phyloP scores from a whole-genome alignment of 192 early-diverging fungal genomes.

The Chytriomyces hyalinus region DNA sequence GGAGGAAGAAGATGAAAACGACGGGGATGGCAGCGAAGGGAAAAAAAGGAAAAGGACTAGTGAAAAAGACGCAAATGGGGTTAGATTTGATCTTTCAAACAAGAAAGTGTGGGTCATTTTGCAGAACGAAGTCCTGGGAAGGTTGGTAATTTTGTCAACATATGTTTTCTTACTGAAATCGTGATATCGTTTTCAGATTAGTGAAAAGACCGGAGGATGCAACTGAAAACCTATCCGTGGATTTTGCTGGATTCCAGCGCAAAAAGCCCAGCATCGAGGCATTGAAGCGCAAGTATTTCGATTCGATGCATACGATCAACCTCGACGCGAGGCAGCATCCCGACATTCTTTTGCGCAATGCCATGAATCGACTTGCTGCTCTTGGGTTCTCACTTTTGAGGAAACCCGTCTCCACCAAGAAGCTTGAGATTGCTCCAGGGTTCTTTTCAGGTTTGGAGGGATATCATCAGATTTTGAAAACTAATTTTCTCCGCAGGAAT shows the following conservation, averaged over 20 bases:
- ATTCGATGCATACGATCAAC: conserved; percentile 39
- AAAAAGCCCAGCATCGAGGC: conserved; percentile 27
- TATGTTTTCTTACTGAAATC: neutral
- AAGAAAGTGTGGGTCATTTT: conserved; percentile 49
- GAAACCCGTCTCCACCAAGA: conserved; percentile 26
- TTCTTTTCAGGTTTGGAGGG: conserved; percentile 40
- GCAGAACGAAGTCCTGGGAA: conserved; percentile 46
- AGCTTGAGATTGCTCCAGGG: conserved; percentile 42
- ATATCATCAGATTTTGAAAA: neutral
- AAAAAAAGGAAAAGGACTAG: conserved; percentile 5
- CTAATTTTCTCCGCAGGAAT: neutral
- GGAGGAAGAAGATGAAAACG: conserved; percentile 38
- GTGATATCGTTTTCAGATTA: conserved; percentile 32
- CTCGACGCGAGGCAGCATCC: conserved; percentile 57
- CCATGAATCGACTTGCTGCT: conserved; percentile 37
- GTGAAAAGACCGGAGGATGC: conserved; percentile 54
- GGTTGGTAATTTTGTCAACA: conserved; percentile 25
- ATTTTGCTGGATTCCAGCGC: conserved; percentile 21
- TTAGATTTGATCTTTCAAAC: conserved; percentile 35
- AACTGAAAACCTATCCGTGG: conserved; percentile 31
- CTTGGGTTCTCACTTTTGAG: conserved; percentile 37
- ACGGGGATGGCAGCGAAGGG: conserved; percentile 30
- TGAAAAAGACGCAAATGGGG: conserved; percentile 8
- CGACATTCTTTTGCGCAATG: conserved; percentile 41
- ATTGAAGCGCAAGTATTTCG: conserved; percentile 38